Evolutionary conservation across 2,329 filamentous ascomycete genomes (phyloP).

Genomic region (Ascosphaera aggregata): DNA sequence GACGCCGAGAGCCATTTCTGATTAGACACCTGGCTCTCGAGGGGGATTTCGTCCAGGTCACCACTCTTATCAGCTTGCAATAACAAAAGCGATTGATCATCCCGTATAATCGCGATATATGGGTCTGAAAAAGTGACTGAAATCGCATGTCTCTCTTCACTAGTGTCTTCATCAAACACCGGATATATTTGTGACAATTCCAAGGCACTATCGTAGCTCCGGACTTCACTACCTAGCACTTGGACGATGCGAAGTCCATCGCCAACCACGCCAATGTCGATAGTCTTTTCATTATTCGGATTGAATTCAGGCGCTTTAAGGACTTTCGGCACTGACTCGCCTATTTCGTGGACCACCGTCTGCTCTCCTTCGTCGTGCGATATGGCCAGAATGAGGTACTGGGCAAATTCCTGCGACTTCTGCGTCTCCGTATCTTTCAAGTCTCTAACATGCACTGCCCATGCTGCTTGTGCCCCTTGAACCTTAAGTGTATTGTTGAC

Average conservation of each 20-base stretch:
- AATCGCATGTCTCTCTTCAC: constrained; percentile 51
- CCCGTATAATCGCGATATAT: constrained; percentile 59
- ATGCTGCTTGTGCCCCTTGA: constrained; percentile 50
- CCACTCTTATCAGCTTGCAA: constrained; percentile 58
- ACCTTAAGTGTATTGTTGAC: constrained; percentile 48
- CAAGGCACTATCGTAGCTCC: constrained; percentile 76
- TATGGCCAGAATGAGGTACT: constrained; percentile 66
- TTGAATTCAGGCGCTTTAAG: constrained; percentile 78
- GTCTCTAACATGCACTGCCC: constrained; percentile 42
- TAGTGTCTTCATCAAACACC: constrained; percentile 77
- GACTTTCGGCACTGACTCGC: constrained; percentile 49
- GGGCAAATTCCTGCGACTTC: constrained; percentile 35
- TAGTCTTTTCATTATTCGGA: constrained; percentile 60
- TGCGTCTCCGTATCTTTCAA: constrained; percentile 25
- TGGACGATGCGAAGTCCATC: constrained; percentile 64
- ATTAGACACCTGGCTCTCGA: constrained; percentile 31
- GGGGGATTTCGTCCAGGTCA: constrained; percentile 64
- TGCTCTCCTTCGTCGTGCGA: constrained; percentile 41
- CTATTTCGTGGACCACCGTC: constrained; percentile 55
- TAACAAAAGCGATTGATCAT: constrained; percentile 60
- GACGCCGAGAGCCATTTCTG: constrained; percentile 67
- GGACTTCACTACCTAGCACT: constrained; percentile 62
- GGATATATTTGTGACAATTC: constrained; percentile 77
- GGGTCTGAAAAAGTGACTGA: constrained; percentile 71
- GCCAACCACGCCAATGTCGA: constrained; percentile 70